Conservation (phyloP, 106 monocot genomes). For the Dendrobium huoshanense region DNA sequence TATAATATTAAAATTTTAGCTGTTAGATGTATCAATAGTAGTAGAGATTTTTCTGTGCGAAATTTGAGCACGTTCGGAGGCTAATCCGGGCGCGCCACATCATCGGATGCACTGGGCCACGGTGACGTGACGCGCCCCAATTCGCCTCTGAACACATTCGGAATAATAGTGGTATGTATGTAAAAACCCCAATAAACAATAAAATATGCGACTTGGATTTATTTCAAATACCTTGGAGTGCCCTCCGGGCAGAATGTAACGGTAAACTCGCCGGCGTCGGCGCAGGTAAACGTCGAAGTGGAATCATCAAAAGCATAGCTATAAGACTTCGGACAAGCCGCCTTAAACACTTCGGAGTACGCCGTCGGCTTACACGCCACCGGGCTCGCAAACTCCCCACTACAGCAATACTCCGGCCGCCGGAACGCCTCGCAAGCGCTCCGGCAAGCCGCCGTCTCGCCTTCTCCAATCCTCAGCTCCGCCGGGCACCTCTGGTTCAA, state of each 20-base stretch:
- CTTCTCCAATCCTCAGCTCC: slow-evolving; percentile 37
- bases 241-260: slow-evolving; percentile 15
- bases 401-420: slow-evolving; percentile 33
- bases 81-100: no score
- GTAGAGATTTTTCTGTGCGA: no score
- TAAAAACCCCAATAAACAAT: no score
- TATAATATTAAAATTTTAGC: no score
- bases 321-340: slow-evolving; percentile 17
- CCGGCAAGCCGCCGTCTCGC: slow-evolving; percentile 14
- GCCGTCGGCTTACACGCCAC: slow-evolving; percentile 13
- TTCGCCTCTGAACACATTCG: no score
- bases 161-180: no score
- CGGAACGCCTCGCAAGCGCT: slow-evolving; percentile 41
- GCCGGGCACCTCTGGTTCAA: slow-evolving; percentile 38
- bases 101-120: no score
- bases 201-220: no score
- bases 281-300: slow-evolving; percentile 19
- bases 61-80: no score
- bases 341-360: slow-evolving; percentile 18
- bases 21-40: no score
- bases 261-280: slow-evolving; percentile 14
- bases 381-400: slow-evolving; percentile 15
- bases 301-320: slow-evolving; percentile 22
- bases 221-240: not conserved
- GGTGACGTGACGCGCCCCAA: no score